These are phyloP conservation scores for Hondaea fermentalgiana DNA, from an alignment of 108 stramenopile species.

Conservation along the genomic window DNA sequence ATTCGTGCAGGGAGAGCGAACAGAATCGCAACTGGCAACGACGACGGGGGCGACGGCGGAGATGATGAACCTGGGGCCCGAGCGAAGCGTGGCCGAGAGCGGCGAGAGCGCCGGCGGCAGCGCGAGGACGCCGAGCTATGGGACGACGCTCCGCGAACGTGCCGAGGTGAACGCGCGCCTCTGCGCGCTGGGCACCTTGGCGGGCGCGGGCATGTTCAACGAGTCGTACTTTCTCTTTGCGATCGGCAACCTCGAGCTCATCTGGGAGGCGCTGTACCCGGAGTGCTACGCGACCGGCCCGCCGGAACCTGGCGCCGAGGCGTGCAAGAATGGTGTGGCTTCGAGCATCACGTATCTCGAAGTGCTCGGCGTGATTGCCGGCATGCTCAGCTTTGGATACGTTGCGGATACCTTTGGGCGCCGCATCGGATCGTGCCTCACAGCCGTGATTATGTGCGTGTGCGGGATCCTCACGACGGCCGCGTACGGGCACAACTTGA, in stretches of 20 bases:
- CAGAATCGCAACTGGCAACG: too few relatives aligned
- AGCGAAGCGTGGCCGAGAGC: neutral
- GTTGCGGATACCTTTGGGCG: neutral
- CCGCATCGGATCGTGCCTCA: neutral
- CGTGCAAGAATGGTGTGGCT: neutral
- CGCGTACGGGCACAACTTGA: neutral
- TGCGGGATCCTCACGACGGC: neutral
- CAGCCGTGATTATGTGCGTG: neutral
- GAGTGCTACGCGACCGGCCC: neutral
- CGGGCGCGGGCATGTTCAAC: conserved; percentile 8
- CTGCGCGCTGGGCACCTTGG: neutral
- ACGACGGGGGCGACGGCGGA: too few relatives aligned
- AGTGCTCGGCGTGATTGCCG: neutral
- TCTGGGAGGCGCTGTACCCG: neutral
- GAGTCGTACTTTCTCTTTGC: conserved; percentile 17
- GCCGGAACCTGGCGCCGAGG: neutral
- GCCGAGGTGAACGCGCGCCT: neutral
- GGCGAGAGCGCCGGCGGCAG: neutral
- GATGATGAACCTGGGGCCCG: too few relatives aligned
- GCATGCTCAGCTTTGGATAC: conserved; percentile 17
- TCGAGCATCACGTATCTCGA: neutral
- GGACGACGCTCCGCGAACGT: neutral
- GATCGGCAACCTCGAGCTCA: conserved; percentile 5
- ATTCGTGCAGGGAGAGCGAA: too few relatives aligned
- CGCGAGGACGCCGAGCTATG: neutral